Base-by-base conservation (phyloP, 768 basidiomycete genomes). In the Sarcodon aspratus region DNA sequence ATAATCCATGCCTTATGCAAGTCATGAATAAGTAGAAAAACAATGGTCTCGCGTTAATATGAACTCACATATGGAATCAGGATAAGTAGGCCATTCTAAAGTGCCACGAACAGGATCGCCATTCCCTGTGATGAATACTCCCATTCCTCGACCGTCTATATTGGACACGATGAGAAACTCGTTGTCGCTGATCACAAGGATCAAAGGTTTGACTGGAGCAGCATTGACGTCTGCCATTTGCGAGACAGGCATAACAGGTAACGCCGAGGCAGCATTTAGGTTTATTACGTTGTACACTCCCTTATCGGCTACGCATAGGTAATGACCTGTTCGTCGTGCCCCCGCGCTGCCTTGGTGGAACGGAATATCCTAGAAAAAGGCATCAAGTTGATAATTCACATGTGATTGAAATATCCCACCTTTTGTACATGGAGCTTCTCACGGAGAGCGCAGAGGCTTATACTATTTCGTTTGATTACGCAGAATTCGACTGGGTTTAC, bases 21-120 rank as follows among this genome's bases (percentile, higher is more conserved):
- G 38, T 31, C 15, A 38, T 9, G 13, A 47, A 5, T 31, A 32
- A 12, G 13, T 1, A 15, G 46, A 40, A 40, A 32, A 31, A 21
- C 35, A 33, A 17, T 13, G 13, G 46, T 48, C 37, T 6, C 10
- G 18, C n/a, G 33, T 13, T 3, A 17, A 35, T 15, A 48, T 34
- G 36, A 8, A 76, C 85, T 59, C 58, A 93, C 90, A 81, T 35
- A 91, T 67, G 15, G 80, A 75, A 18, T 79, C 66, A 0, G 92
- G 89, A 68, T 94, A 81, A 45, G 69, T 75, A 3, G 79, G 73
- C 89, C 91, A 96, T 59, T 90, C 78, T 40, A 96, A 66, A 1
- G 93, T 94, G 2, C 92, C 92, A 43, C 93, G 75, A 7, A 91
- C 82, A 5, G 94, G 91, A 62, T 95, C 92, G 0, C 91, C 93